These are phyloP conservation scores for Brettanomyces sp. DNA, from an alignment of 805 yeast genomes.

Conservation along the genomic window DNA sequence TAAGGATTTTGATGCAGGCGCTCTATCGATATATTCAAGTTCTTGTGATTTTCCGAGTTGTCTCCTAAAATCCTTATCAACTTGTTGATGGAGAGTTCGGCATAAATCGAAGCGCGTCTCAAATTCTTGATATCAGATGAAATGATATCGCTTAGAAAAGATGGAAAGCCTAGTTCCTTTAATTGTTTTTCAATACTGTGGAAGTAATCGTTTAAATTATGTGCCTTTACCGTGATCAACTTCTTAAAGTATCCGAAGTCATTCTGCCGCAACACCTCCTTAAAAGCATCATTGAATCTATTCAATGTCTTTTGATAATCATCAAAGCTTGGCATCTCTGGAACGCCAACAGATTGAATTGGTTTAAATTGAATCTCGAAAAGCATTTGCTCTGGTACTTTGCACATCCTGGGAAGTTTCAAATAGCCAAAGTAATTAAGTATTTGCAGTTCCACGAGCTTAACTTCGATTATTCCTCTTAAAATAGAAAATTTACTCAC, in stretches of 20 bases:
- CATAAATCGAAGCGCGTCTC: constrained; percentile 23
- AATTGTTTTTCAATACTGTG: constrained; percentile 1
- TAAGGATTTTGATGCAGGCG: constrained; percentile 33
- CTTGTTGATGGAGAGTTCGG: constrained; percentile 13
- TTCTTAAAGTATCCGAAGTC: constrained; percentile 8
- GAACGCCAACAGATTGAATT: constrained; percentile 72
- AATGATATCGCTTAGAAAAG: constrained; percentile 3
- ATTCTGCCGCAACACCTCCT: constrained; percentile 5
- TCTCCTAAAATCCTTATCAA: constrained; percentile 9
- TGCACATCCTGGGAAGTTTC: constrained; percentile 20
- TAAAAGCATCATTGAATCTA: constrained; percentile 11
- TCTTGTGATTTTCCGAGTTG: not conserved
- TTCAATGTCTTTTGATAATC: constrained; percentile 21
- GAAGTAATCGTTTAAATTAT: constrained; percentile 4
- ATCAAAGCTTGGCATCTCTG: constrained; percentile 46
- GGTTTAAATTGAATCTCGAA: constrained; percentile 66
- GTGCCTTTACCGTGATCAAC: constrained; percentile 7
- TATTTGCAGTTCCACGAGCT: constrained; percentile 17
- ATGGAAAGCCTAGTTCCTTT: constrained; percentile 2
- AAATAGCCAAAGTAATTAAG: constrained; percentile 16
- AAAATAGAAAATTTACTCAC: constrained; percentile 7
- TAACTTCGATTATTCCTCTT: constrained; percentile 12
- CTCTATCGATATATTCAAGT: constrained; percentile 17
- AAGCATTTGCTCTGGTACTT: constrained; percentile 25
- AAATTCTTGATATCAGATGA: constrained; percentile 7